Evolutionary conservation across 164 flowering plant species (phyloP).

Genomic region (Magnolia sinica): DNA sequence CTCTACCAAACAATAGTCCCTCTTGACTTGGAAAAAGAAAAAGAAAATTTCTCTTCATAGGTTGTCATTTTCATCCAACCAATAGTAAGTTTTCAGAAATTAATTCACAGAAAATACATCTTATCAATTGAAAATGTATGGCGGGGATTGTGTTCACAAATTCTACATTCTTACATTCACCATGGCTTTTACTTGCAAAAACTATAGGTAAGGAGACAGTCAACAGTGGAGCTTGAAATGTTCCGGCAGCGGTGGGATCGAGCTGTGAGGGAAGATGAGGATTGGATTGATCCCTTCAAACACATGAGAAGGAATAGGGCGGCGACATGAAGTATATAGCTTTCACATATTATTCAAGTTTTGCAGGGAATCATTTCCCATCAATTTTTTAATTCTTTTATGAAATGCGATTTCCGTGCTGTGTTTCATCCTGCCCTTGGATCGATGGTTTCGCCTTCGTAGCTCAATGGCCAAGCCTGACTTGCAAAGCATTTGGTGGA

Average conservation of each 20-base stretch:
- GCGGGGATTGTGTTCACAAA: neutral
- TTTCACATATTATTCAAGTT: neutral
- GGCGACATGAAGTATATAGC: neutral
- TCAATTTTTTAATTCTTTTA: neutral
- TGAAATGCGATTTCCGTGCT: too few species aligned
- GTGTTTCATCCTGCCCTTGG: neutral
- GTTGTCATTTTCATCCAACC: too few species aligned
- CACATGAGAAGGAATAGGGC: conserved; percentile 2
- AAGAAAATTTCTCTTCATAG: too few species aligned
- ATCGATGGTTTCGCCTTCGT: neutral
- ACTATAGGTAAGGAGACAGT: conserved; percentile 78
- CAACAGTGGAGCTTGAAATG: conserved; percentile 62
- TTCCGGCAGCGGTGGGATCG: conserved; percentile 69
- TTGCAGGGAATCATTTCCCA: conserved; percentile 2
- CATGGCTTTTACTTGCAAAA: neutral
- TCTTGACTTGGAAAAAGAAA: too few species aligned
- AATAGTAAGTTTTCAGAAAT: too few species aligned
- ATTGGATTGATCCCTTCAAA: conserved; percentile 72
- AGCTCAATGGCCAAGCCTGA: neutral
- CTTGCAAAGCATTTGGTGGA: neutral
- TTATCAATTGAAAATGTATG: too few species aligned
- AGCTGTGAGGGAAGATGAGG: conserved; percentile 62
- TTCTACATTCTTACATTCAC: neutral
- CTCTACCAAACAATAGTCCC: too few species aligned
- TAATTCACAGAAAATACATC: too few species aligned